phyloP scores from a whole-genome alignment of 208 protist species.

The Leishmania gerbilli region DNA sequence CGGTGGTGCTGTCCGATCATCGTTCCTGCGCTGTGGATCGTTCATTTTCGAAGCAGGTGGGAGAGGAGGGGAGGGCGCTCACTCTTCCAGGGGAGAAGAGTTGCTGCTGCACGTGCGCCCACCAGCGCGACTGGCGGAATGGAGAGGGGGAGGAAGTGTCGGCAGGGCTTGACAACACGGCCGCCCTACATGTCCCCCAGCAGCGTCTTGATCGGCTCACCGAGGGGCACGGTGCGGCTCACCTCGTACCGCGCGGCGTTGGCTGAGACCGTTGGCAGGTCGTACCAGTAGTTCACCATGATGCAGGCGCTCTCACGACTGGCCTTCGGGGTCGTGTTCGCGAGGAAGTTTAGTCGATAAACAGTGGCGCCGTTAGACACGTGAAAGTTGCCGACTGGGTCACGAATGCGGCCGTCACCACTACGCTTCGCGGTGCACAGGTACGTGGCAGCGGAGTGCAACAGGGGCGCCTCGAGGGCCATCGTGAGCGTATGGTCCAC shows the following conservation, averaged over 20 bases:
- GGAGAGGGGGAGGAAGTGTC: background rate
- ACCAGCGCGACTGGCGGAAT: background rate
- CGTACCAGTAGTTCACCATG: slow-evolving; percentile 92
- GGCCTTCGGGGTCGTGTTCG: slow-evolving; percentile 62
- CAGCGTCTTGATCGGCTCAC: slow-evolving; percentile 45
- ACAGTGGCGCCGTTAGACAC: slow-evolving; percentile 85
- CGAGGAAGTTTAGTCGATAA: slow-evolving; percentile 75
- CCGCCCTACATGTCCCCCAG: background rate
- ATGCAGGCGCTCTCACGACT: slow-evolving; percentile 75
- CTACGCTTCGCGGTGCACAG: slow-evolving; percentile 56
- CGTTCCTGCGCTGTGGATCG: background rate
- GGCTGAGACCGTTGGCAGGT: slow-evolving; percentile 42
- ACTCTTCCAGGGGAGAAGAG: background rate
- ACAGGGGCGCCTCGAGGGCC: slow-evolving; percentile 55
- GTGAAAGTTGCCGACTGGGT: slow-evolving; percentile 90
- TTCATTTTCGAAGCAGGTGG: background rate
- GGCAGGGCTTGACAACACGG: background rate
- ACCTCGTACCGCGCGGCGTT: slow-evolving; percentile 67
- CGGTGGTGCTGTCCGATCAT: background rate
- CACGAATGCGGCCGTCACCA: slow-evolving; percentile 51
- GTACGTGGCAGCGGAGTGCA: slow-evolving; percentile 75
- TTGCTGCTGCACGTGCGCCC: background rate
- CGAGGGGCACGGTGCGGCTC: slow-evolving; percentile 47
- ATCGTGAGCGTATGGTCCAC: slow-evolving; percentile 53
- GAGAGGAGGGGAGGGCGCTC: background rate